phyloP scores from a whole-genome alignment of 257 asterid genomes.

The Solanum habrochaites region DNA sequence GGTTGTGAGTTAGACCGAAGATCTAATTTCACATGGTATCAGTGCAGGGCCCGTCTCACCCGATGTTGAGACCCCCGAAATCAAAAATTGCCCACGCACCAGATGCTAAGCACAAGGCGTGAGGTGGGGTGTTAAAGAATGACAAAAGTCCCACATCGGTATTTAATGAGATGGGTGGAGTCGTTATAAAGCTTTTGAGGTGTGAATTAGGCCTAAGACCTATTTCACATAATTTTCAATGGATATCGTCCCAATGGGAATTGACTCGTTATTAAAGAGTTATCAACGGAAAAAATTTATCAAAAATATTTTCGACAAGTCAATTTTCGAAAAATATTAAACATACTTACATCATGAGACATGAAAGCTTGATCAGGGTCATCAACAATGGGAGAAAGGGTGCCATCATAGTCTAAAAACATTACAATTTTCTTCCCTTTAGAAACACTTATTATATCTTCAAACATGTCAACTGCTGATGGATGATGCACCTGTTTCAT shows the following conservation, averaged over 20 bases:
- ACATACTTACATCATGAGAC: conserved; percentile 50
- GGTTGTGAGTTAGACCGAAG: too few species aligned
- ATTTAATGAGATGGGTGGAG: too few species aligned
- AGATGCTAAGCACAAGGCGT: too few species aligned
- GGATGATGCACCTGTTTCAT: conserved; percentile 57
- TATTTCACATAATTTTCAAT: too few species aligned
- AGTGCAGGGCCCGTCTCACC: too few species aligned
- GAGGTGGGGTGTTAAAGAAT: too few species aligned
- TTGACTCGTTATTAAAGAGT: not conserved
- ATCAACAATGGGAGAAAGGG: conserved; percentile 87
- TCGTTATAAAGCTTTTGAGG: too few species aligned
- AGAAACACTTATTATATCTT: conserved; percentile 56
- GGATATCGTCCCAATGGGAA: not conserved
- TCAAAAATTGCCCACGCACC: too few species aligned
- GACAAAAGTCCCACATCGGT: too few species aligned
- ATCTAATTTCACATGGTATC: too few species aligned
- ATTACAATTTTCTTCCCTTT: conserved; percentile 86
- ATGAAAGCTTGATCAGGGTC: conserved; percentile 94
- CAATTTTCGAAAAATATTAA: not conserved
- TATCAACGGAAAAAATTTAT: not conserved
- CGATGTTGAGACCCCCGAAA: too few species aligned
- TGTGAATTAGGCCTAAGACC: too few species aligned
- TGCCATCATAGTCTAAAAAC: conserved; percentile 90
- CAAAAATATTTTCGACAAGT: not conserved
- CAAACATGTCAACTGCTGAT: conserved; percentile 76